Evolutionary conservation across 1,284 basidiomycete species (phyloP).

Genomic region (Fomitopsis pinicola): DNA sequence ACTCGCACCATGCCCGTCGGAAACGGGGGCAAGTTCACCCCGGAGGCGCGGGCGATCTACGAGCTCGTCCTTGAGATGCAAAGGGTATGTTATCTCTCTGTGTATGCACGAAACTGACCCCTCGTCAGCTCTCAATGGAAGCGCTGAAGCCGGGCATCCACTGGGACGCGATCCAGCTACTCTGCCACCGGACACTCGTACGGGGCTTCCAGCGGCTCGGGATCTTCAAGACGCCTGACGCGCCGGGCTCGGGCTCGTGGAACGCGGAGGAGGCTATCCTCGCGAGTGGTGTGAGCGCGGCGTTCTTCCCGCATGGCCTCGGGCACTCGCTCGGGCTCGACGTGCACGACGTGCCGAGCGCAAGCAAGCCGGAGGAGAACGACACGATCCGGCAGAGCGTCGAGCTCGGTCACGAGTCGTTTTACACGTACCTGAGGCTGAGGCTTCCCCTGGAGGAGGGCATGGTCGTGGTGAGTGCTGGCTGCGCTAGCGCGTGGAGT

Average conservation of each 20-base stretch:
- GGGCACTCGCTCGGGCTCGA: constrained; percentile 88
- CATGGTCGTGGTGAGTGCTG: constrained; percentile 76
- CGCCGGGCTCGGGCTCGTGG: constrained; percentile 45
- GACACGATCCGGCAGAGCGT: constrained; percentile 39
- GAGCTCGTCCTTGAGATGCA: constrained; percentile 88
- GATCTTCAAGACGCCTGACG: constrained; percentile 65
- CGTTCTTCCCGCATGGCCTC: constrained; percentile 91
- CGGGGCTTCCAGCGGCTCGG: constrained; percentile 79
- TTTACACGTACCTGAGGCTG: constrained; percentile 78
- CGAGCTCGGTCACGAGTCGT: constrained; percentile 50
- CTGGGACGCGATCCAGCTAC: constrained; percentile 82
- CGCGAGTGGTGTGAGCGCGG: constrained; percentile 68
- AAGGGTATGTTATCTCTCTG: constrained; percentile 40
- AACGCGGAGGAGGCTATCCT: constrained; percentile 68
- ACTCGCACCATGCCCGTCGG: constrained; percentile 86
- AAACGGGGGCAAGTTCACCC: constrained; percentile 83
- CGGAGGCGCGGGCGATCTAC: constrained; percentile 77
- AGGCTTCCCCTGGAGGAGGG: constrained; percentile 63
- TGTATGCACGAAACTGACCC: background rate
- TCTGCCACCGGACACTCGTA: constrained; percentile 76
- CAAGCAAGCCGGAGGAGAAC: constrained; percentile 61
- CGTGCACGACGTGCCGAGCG: constrained; percentile 81
- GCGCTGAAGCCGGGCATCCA: constrained; percentile 66
- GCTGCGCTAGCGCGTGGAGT: background rate
- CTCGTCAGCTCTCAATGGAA: constrained; percentile 60